phyloP scores from a whole-genome alignment of 2,329 filamentous ascomycete genomes.

The Fonsecaea nubica region DNA sequence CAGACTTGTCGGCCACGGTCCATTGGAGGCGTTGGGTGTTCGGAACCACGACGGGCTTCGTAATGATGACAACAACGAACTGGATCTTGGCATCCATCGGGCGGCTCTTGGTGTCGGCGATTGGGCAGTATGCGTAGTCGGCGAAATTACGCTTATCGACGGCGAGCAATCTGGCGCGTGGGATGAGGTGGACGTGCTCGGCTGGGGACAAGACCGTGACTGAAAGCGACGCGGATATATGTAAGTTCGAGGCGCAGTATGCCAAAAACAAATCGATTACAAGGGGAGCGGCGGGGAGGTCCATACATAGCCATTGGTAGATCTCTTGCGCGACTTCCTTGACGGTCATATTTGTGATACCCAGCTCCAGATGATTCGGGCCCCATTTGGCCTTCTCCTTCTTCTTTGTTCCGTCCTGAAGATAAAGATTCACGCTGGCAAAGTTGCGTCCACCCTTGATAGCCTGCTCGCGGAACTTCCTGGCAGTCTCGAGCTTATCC shows the following conservation, averaged over 20 bases:
- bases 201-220: constrained; percentile 34
- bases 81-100: constrained; percentile 37
- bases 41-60: constrained; percentile 31
- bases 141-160: constrained; percentile 32
- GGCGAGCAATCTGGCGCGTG: constrained; percentile 30
- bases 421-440: constrained; percentile 33
- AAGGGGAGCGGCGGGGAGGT: not conserved
- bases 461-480: constrained; percentile 24
- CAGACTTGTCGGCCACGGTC: constrained; percentile 37
- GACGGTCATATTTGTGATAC: constrained; percentile 19
- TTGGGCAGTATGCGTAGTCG: constrained; percentile 36
- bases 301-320: constrained; percentile 38
- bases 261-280: not conserved
- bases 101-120: constrained; percentile 29
- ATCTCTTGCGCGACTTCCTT: constrained; percentile 33
- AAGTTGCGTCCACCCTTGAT: constrained; percentile 36
- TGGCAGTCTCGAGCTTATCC: constrained; percentile 27
- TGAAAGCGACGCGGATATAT: constrained; percentile 2
- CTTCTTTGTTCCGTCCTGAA: constrained; percentile 7
- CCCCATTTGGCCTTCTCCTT: constrained; percentile 24
- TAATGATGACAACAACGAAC: constrained; percentile 36
- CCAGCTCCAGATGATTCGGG: constrained; percentile 37
- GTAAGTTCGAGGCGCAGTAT: not conserved
- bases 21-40: constrained; percentile 33
- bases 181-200: constrained; percentile 38